Conservation (phyloP, 345 rosid genomes). For the Gossypium australe region DNA sequence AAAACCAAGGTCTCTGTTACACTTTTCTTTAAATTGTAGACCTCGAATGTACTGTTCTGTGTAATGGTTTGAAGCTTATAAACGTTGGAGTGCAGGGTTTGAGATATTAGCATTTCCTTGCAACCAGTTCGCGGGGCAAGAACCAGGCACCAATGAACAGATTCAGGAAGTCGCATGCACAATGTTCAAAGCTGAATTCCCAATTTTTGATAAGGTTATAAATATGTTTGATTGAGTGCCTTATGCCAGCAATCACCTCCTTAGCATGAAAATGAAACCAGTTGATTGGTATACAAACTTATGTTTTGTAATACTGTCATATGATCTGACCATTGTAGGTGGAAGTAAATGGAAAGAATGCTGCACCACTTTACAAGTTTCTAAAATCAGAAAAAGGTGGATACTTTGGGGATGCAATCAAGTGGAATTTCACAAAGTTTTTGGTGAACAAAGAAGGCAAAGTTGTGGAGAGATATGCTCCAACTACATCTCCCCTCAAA, state of each 20-base stretch:
- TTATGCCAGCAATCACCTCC: background rate
- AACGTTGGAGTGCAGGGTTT: slow-evolving; percentile 41
- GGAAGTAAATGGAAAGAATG: slow-evolving; percentile 80
- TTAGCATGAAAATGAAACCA: background rate
- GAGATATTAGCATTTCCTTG: slow-evolving; percentile 93
- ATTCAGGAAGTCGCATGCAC: slow-evolving; percentile 80
- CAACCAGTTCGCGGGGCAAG: slow-evolving; percentile 91
- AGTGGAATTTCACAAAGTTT: slow-evolving; percentile 93
- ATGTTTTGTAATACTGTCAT: background rate
- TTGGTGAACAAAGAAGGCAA: slow-evolving; percentile 75
- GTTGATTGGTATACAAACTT: background rate
- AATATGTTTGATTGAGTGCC: background rate
- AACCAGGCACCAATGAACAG: slow-evolving; percentile 85
- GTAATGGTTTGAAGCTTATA: background rate
- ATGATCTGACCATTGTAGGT: slow-evolving; percentile 29
- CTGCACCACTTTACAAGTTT: slow-evolving; percentile 70
- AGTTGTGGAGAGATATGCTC: slow-evolving; percentile 70
- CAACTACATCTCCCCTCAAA: slow-evolving; percentile 72
- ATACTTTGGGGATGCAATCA: slow-evolving; percentile 60
- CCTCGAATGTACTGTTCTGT: background rate
- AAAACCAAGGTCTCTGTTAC: slow-evolving; percentile 49
- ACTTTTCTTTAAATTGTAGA: background rate
- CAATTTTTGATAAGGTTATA: slow-evolving; percentile 77
- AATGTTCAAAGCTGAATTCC: slow-evolving; percentile 88
- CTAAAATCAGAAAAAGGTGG: slow-evolving; percentile 81